Evolutionary conservation across 129 eudicot species (phyloP).

Genomic region (Helichrysum umbraculigerum): DNA sequence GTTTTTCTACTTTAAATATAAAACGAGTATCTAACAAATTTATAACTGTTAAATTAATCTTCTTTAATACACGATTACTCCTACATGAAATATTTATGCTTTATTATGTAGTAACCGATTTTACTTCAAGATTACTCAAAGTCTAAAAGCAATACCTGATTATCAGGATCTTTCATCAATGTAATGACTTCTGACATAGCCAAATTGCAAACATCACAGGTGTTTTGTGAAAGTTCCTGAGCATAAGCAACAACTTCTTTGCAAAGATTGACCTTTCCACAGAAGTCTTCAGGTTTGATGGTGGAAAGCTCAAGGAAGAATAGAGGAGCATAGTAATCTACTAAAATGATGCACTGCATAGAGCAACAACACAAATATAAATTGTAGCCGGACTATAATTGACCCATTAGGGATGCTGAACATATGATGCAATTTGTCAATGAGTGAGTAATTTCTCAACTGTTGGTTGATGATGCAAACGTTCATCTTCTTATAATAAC

Average conservation of each 20-base stretch:
- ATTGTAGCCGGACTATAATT: background rate
- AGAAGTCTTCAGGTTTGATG: constrained; percentile 64
- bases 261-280: constrained; percentile 68
- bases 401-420: constrained; percentile 7
- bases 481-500: too few species aligned
- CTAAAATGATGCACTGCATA: constrained; percentile 71
- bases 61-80: background rate
- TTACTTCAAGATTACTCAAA: background rate
- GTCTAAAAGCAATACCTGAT: constrained; percentile 54
- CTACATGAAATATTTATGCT: background rate
- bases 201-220: constrained; percentile 68
- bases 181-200: constrained; percentile 58
- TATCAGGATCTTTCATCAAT: constrained; percentile 89
- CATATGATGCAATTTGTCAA: background rate
- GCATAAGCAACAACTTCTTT: constrained; percentile 36
- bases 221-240: constrained; percentile 35
- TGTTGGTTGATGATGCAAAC: too few species aligned
- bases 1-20: background rate
- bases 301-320: constrained; percentile 69
- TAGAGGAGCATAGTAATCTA: constrained; percentile 86
- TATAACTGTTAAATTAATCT: background rate
- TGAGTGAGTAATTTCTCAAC: too few species aligned
- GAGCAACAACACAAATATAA: constrained; percentile 17
- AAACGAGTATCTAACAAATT: background rate
- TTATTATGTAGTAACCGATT: background rate